These are phyloP conservation scores for Persicaria maculosa DNA, from an alignment of 148 eudicot species.

Conservation along the genomic window DNA sequence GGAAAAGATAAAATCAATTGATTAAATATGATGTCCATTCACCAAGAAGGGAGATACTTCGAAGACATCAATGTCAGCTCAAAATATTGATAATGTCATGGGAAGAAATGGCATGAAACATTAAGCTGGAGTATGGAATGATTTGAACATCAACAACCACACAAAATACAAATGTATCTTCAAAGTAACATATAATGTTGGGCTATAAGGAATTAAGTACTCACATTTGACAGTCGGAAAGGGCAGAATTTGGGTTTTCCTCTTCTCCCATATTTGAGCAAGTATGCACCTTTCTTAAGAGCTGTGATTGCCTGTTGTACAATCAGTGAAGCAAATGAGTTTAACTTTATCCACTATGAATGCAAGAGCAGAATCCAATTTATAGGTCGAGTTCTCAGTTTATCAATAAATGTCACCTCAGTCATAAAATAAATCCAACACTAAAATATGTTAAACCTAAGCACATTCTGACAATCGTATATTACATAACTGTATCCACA, in stretches of 20 bases:
- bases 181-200: background rate
- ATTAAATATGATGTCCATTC: background rate
- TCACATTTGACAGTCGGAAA: conserved; percentile 86
- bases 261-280: conserved; percentile 89
- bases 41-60: background rate
- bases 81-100: conserved; percentile 1
- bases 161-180: background rate
- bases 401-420: background rate
- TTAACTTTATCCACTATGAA: background rate
- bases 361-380: background rate
- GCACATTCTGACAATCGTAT: background rate
- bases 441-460: background rate
- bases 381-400: background rate
- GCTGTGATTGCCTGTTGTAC: conserved; percentile 79
- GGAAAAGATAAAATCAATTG: background rate
- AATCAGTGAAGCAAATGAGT: background rate
- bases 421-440: background rate
- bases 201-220: conserved; percentile 13
- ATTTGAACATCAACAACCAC: background rate
- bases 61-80: background rate
- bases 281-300: conserved; percentile 76
- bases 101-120: background rate
- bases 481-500: background rate
- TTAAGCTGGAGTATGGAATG: background rate
- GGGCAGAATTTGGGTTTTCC: conserved; percentile 90